A percentile compares a stretch with the other conserved stretches of the same genome.
These are phyloP conservation scores for Chaetomium strumarium DNA, from an alignment of 2,329 filamentous ascomycete genomes.

Conservation along the genomic window DNA sequence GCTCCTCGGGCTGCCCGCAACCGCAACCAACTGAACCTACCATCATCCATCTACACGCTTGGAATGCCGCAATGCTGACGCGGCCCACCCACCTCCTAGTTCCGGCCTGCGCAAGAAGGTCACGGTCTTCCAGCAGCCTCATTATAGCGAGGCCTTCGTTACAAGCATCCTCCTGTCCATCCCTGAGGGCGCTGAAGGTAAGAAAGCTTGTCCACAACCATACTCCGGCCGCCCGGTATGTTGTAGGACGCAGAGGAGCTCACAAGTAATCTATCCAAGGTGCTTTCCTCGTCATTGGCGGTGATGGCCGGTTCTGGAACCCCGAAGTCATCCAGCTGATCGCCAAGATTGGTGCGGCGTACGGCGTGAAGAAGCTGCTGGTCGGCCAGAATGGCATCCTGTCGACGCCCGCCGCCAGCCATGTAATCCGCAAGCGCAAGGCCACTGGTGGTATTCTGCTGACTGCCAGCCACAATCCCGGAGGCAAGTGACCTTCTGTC, in stretches of 20 bases:
- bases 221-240: not conserved
- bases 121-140: constrained; percentile 87
- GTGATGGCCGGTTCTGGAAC: constrained; percentile 96
- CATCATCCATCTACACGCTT: not conserved
- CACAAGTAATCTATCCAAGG: constrained; percentile 30
- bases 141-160: constrained; percentile 96
- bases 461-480: constrained; percentile 97
- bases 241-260: not conserved
- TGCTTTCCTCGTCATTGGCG: constrained; percentile 90
- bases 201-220: constrained; percentile 12
- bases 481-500: constrained; percentile 55
- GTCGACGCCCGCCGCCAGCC: constrained; percentile 91
- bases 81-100: constrained; percentile 40
- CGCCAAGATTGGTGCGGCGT: constrained; percentile 92
- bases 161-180: constrained; percentile 93
- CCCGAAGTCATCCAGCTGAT: constrained; percentile 94
- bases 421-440: constrained; percentile 89
- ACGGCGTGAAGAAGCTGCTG: constrained; percentile 97
- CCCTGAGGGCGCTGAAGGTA: constrained; percentile 81
- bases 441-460: constrained; percentile 94
- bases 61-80: constrained; percentile 4
- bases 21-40: not conserved
- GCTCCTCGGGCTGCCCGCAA: not conserved
- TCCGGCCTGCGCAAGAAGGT: constrained; percentile 99
- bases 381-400: constrained; percentile 95